A percentile compares a stretch with the other conserved stretches of the same genome.
These are phyloP conservation scores for Alternaria metachromatica DNA, from an alignment of 2,329 filamentous ascomycete genomes.

Conservation along the genomic window DNA sequence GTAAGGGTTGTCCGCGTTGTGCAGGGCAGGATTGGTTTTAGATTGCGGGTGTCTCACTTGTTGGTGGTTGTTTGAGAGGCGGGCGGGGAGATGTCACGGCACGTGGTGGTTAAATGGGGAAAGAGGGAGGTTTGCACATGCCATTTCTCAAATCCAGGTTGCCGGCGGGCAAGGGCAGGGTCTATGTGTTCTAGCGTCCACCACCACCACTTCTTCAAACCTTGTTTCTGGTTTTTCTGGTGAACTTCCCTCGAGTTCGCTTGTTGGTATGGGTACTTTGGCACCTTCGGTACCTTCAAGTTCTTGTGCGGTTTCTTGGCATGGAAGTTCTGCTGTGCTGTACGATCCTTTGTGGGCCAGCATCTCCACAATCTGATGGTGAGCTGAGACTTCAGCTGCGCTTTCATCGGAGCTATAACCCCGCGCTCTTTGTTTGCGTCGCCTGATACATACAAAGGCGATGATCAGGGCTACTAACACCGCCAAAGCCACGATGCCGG, in stretches of 20 bases:
- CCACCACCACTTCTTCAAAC: neutral
- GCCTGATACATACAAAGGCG: neutral
- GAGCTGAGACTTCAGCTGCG: neutral
- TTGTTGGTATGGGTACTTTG: neutral
- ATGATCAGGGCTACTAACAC: neutral
- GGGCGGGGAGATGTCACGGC: neutral
- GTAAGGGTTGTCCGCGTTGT: neutral
- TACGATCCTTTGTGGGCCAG: neutral
- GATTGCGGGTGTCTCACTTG: neutral
- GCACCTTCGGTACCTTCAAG: neutral
- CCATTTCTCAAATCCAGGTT: neutral
- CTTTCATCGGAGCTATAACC: neutral
- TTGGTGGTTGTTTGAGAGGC: neutral
- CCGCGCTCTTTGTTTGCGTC: neutral
- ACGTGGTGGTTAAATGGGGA: neutral
- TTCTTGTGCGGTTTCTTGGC: neutral
- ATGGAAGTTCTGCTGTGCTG: neutral
- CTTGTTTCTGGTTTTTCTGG: neutral
- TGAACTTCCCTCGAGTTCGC: neutral
- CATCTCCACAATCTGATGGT: neutral
- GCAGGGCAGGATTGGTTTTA: neutral
- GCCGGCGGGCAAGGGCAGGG: neutral
- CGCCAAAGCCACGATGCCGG: neutral
- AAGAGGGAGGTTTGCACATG: neutral
- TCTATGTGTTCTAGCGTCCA: neutral